Evolutionary conservation across 2,329 filamentous ascomycete species (phyloP), one percentile per base, ranked within the genome.

Genomic region (Aspergillus viridinutans): DNA sequence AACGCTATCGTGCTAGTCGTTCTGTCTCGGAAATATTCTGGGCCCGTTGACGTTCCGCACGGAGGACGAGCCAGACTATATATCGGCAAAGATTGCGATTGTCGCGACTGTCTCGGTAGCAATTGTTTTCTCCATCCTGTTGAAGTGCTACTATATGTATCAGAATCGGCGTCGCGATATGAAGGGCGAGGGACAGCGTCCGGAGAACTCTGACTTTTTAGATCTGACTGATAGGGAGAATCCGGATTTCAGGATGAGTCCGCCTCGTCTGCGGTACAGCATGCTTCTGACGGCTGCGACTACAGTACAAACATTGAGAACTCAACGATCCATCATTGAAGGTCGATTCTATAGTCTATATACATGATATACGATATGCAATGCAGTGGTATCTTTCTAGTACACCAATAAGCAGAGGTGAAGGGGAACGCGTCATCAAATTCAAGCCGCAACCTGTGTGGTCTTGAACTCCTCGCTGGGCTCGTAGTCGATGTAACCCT

Each of bases 21-120:
- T 77, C 62, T 73, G 72, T 38, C 64, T 76, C 7, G 76, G 74
- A 2, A 79, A 78, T 60, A 77, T 79, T 52, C 65, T 79, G 5
- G 77, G 75, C 0, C 76, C 78, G 20, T 70, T 77, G 58, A 78
- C 76, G 1, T 80, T 80, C 62, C 73, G 74, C 52, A 70, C 68
- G 1, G 64, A 72, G 40, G 70, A 79, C 55, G 76, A 75, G 20
- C 77, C 78, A 2, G 67, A 74, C 17, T 78, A 78, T 51, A 68
- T 71, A 40, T 66, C 70, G 3, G 74, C 73, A 2, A 73, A 76
- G 63, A 69, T 75, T 35, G 70, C 69, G n/a, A 73, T 78, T 53
- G 68, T 72, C 29, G 72, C 66, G 4, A 72, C 67, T 5, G 59
- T 69, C 26, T 58, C 64, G 7, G 61, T 71, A 9, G 64, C 64